These are phyloP conservation scores for Kodamaea suecica DNA, from an alignment of 1,139 yeast species.

Conservation along the genomic window DNA sequence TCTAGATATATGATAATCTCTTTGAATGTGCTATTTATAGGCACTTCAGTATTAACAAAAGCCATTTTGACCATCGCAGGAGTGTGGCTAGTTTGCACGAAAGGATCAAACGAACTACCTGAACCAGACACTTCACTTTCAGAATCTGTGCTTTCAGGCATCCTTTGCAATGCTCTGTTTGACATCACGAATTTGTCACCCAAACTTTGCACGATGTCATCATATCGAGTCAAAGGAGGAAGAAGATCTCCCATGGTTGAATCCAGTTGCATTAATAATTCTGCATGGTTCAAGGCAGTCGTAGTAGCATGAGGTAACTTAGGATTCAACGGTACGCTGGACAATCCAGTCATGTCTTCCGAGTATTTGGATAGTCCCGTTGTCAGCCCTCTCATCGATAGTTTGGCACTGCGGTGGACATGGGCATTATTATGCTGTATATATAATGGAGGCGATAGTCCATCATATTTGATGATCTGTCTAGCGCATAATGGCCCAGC, in stretches of 20 bases:
- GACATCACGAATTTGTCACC: constrained; percentile 48
- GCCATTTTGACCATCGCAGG: constrained; percentile 20
- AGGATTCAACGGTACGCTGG: no score
- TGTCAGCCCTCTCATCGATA: no score
- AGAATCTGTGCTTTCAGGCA: constrained; percentile 5
- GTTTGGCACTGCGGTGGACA: neutral
- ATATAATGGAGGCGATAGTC: constrained; percentile 49
- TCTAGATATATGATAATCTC: constrained; percentile 35
- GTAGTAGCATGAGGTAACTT: neutral
- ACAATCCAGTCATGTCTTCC: no score
- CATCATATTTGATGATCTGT: constrained; percentile 57
- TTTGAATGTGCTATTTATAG: constrained; percentile 46
- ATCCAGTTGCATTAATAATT: no score
- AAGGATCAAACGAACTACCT: no score
- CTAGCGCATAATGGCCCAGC: constrained; percentile 49
- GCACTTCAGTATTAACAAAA: constrained; percentile 36
- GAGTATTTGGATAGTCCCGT: no score
- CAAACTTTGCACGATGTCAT: constrained; percentile 57
- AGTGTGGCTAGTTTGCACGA: neutral
- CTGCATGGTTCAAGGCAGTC: neutral
- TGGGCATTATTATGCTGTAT: constrained; percentile 22
- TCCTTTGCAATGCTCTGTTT: constrained; percentile 9
- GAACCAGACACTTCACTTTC: no score
- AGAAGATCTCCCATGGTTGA: constrained; percentile 21
- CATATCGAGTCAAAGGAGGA: constrained; percentile 63